phyloP scores from a whole-genome alignment of 2,329 filamentous ascomycete species.

The Huntiella omanensis region DNA sequence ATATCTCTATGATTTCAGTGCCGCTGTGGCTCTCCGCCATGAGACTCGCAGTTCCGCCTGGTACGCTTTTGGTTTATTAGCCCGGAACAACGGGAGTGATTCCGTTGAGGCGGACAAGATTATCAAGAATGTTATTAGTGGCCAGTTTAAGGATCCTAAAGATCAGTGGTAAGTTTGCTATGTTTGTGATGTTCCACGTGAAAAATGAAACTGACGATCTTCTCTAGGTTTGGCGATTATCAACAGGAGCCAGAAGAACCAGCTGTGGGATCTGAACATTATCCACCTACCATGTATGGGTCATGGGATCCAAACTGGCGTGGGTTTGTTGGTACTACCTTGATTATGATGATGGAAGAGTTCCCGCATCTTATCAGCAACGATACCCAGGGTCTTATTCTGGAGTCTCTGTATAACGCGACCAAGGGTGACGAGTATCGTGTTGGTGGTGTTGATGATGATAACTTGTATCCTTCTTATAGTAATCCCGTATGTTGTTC shows the following conservation, averaged over 20 bases:
- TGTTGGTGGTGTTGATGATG: constrained; percentile 37
- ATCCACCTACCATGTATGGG: constrained; percentile 32
- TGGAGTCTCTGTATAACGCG: constrained; percentile 33
- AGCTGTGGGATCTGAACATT: constrained; percentile 30
- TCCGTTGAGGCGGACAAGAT: constrained; percentile 31
- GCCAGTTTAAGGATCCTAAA: constrained; percentile 31
- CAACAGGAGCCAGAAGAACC: constrained; percentile 38
- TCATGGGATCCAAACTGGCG: constrained; percentile 48
- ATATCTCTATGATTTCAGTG: constrained; percentile 32
- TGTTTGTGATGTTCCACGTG: not conserved
- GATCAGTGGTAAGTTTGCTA: constrained; percentile 27
- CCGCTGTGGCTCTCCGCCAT: constrained; percentile 28
- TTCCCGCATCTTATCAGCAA: constrained; percentile 27
- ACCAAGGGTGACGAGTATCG: constrained; percentile 42
- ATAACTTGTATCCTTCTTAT: constrained; percentile 44
- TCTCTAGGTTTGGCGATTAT: constrained; percentile 25
- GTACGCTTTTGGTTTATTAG: constrained; percentile 39
- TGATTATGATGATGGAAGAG: constrained; percentile 40
- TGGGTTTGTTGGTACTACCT: constrained; percentile 39
- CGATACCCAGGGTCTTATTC: constrained; percentile 23
- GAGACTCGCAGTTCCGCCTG: constrained; percentile 38
- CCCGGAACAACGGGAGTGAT: constrained; percentile 32
- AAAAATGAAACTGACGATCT: not conserved
- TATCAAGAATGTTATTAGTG: constrained; percentile 31
- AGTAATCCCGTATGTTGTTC: constrained; percentile 29